Evolutionary conservation across 1,284 basidiomycete species (phyloP), one percentile per base, ranked within the genome.

Genomic region (Cryptococcus sp.): DNA sequence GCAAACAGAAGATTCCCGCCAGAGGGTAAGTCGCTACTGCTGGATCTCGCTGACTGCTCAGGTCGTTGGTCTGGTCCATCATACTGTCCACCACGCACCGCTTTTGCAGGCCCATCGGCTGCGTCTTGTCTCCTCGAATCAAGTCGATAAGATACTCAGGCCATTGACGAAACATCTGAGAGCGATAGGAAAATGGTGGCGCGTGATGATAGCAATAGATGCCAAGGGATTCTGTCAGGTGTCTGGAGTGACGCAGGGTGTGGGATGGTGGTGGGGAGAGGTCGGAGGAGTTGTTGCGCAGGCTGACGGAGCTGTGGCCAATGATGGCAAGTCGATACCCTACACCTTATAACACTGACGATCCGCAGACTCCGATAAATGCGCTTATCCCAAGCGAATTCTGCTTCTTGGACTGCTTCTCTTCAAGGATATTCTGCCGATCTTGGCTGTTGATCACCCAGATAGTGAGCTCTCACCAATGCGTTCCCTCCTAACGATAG

Each of bases 401-500:
- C 80, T 94, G 55, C 87, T 94, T 0, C 88, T 93, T 64, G 89
- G 88, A 0, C 87, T 95, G 85, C 86, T 90, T 1, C 79, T 95
- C 3, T 93, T 94, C 81, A 92, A 90, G 72, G 91, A 93, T 50
- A 73, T 80, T 19, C 60, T 80, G 8, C 77, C 77, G 1, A 75
- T 77, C 15, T 64, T 79, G 6, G 70, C 77, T 0, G 57, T 63
- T 27, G 73, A 76, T 50, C 77, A 77, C 56, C 66, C 66, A 48
- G 67, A 75, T 49, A 70, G 78, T 78, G 47, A 67, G 76, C 67
- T 42, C 2, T 15, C 46, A 38, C 16, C 43, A 39, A 23, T 13
- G 30, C 10, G 30, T 5, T 25, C 16, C 8, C 23, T 1, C 1
- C 25, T 38, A 23, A 63, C 42, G 17, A 22, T 64, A 92, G 91